Base-by-base conservation (phyloP, 1,139 yeast species). In the Trichomonascaceae sp. region DNA sequence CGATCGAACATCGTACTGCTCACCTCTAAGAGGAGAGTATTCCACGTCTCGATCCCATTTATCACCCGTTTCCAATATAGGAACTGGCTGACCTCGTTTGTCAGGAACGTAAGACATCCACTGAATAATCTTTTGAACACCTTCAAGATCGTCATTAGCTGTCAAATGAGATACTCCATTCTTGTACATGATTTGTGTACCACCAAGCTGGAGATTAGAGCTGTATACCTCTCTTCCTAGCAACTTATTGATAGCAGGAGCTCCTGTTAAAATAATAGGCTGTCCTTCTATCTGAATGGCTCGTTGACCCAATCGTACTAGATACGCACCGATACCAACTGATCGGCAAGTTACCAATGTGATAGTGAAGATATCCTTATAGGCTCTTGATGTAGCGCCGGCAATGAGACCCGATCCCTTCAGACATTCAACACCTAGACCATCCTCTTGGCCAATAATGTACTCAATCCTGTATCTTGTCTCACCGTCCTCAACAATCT, bases 201-300 rank as follows among this genome's bases (percentile, higher is more conserved):
- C 99, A 77, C 99, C 99, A 58, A 93, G 82, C 78, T 93, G 99
- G 73, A 95, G 79, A 77, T 93, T 93, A 41, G 97, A 90, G 51
- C 96, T 84, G 74, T 93, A 93, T 58, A 93, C 99, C 73, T 95
- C 98, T 69, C 96, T 85, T 66, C 99, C 99, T 61, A 93, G 79
- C 63, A 95, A 77, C 74, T 95, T 95, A 80, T 93, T 93, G 70
- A 93, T 89, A 57, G 99, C 98, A 56, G 97, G 97, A 57, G 99
- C 99, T 79, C 99, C 99, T 55, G 99, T 93, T 69, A 93, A 84
- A 64, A 93, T 93, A 64, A 93, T 90, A 57, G 99, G 99, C 75
- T 93, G 98, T 51, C 99, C 99, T 71, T 93, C 98, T 64, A 93
- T 87, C 77, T 93, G 99, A 67, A 93, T 91, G 49, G 98, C 96